phyloP scores from a whole-genome alignment of 2,329 filamentous ascomycete genomes.

The Colletotrichum nymphaeae region DNA sequence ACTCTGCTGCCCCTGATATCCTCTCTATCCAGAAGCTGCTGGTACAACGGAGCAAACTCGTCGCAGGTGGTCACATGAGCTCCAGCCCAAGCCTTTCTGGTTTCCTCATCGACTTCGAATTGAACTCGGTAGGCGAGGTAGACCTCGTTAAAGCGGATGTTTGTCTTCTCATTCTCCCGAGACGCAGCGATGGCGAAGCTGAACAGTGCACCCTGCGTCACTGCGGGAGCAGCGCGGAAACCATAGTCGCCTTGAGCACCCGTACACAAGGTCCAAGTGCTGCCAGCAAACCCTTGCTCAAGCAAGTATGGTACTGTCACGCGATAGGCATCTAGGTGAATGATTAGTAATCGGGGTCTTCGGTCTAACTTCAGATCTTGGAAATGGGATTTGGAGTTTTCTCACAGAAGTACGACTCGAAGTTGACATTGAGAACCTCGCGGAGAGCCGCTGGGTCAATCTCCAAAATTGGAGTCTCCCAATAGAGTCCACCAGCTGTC shows the following conservation, averaged over 20 bases:
- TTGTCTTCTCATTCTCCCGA: slow-evolving; percentile 43
- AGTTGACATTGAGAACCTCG: slow-evolving; percentile 38
- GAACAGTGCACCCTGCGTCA: slow-evolving; percentile 51
- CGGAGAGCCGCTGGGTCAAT: slow-evolving; percentile 39
- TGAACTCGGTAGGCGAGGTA: slow-evolving; percentile 46
- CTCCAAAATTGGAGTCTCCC: slow-evolving; percentile 37
- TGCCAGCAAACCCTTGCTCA: slow-evolving; percentile 35
- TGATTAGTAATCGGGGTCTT: too few species aligned
- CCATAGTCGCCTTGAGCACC: slow-evolving; percentile 44
- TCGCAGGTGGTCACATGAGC: neutral
- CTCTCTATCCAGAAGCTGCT: neutral
- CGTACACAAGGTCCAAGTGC: slow-evolving; percentile 48
- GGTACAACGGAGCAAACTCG: neutral
- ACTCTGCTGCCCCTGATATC: neutral
- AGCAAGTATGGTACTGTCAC: slow-evolving; percentile 46
- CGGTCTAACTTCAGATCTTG: too few species aligned
- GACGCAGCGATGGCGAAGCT: slow-evolving; percentile 45
- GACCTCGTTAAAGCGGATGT: slow-evolving; percentile 53
- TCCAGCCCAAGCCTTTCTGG: neutral
- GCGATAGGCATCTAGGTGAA: slow-evolving; percentile 43
- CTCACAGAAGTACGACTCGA: slow-evolving; percentile 48
- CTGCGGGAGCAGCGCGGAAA: slow-evolving; percentile 38
- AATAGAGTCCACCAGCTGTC: slow-evolving; percentile 43
- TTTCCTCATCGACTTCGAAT: slow-evolving; percentile 35
- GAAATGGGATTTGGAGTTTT: neutral